Evolutionary conservation across 1,284 basidiomycete species (phyloP).

Genomic region (Ustilago hordei): DNA sequence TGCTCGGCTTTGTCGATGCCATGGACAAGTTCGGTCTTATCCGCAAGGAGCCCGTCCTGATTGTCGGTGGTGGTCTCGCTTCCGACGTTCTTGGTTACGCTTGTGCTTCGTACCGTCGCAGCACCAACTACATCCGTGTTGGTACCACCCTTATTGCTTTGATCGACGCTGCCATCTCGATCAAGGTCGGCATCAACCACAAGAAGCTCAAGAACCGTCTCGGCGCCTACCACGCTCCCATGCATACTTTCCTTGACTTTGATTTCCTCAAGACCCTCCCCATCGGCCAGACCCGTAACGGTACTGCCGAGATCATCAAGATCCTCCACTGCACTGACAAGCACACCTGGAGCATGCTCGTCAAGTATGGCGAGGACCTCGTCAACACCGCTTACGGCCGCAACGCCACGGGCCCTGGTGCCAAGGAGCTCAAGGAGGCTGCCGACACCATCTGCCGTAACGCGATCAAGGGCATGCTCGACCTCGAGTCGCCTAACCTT

Average conservation of each 20-base stretch:
- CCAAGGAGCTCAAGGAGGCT: conserved; percentile 69
- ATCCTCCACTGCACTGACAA: conserved; percentile 71
- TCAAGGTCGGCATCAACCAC: conserved; percentile 70
- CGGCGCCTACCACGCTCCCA: conserved; percentile 72
- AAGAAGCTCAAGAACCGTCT: conserved; percentile 65
- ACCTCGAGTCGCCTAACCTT: conserved; percentile 72
- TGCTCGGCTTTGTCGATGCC: conserved; percentile 72
- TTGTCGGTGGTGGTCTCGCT: conserved; percentile 72
- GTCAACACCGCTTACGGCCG: conserved; percentile 72
- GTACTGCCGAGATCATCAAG: conserved; percentile 72
- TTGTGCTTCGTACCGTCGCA: conserved; percentile 71
- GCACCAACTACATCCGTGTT: conserved; percentile 72
- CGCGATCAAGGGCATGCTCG: conserved; percentile 72
- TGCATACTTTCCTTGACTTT: conserved; percentile 73
- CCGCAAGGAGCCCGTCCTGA: conserved; percentile 72
- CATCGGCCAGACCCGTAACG: conserved; percentile 71
- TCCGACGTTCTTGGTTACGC: conserved; percentile 71
- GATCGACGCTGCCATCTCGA: conserved; percentile 72
- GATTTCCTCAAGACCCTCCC: conserved; percentile 72
- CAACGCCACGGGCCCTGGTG: conserved; percentile 66
- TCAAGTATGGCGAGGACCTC: conserved; percentile 71
- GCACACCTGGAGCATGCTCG: conserved; percentile 71
- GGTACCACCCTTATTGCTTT: conserved; percentile 72
- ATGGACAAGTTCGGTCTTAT: conserved; percentile 72
- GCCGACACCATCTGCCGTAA: conserved; percentile 70